Evolutionary conservation across 1,139 yeast genomes (phyloP).

Genomic region (Cylindricascospora bacillispora): DNA sequence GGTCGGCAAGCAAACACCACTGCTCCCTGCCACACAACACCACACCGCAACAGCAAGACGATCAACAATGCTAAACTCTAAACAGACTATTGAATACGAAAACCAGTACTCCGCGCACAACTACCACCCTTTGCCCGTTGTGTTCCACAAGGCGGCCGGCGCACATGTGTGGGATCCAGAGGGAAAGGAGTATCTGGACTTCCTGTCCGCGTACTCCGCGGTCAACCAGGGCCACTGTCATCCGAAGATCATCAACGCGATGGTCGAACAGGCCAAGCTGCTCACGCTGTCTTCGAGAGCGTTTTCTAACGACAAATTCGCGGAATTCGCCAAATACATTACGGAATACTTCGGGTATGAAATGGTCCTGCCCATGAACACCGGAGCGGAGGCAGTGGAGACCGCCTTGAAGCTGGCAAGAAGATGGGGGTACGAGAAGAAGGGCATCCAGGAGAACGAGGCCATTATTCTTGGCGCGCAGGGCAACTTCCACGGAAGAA

Average conservation of each 20-base stretch:
- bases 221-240: constrained; percentile 98
- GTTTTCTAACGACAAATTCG: constrained; percentile 81
- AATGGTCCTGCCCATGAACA: constrained; percentile 93
- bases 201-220: constrained; percentile 88
- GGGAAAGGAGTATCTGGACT: constrained; percentile 77
- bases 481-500: constrained; percentile 92
- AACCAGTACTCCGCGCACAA: constrained; percentile 84
- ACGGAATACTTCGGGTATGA: constrained; percentile 87
- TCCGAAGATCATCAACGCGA: constrained; percentile 78
- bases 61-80: constrained; percentile 39
- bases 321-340: constrained; percentile 73
- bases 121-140: constrained; percentile 95
- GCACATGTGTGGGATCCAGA: constrained; percentile 99
- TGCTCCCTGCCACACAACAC: no score
- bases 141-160: constrained; percentile 72
- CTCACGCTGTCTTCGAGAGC: constrained; percentile 88
- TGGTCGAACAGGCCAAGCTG: constrained; percentile 74
- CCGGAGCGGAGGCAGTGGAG: constrained; percentile 98
- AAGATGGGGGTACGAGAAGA: constrained; percentile 91
- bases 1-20: no score
- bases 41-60: no score
- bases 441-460: constrained; percentile 70
- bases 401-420: constrained; percentile 89
- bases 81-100: constrained; percentile 58
- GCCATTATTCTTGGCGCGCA: constrained; percentile 82